Base-by-base conservation (phyloP, 768 basidiomycete genomes). In the Lactarius quietus region DNA sequence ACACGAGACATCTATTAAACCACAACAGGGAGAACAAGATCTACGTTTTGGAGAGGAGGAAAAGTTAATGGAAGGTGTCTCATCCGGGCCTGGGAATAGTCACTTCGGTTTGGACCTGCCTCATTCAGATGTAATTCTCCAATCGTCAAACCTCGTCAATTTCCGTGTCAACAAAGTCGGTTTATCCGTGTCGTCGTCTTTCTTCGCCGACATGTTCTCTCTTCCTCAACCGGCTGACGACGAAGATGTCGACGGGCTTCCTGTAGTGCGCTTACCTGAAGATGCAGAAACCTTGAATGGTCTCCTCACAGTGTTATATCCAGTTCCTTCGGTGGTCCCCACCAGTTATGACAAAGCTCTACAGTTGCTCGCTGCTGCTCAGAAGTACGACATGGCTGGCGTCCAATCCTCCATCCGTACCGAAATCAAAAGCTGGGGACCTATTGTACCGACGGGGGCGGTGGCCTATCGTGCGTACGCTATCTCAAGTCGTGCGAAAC, bases 101-200 rank as follows among this genome's bases (percentile, higher is more conserved):
- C 9, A 45, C 29, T 20, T 53, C 15, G 36, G 52, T n/a, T n/a
- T n/a, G n/a, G n/a, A n/a, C 23, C 20, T 36, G 17, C 48, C 31
- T 33, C 33, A 61, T 3, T 23, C 28, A 9, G 58, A 59, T 64
- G 59, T 74, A 52, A 68, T 74, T 36, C 68, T 77, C 28, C 73
- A 69, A 33, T 70, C 74, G 17, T 64, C 67, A 43, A 74, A 77
- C 62, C 38, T 52, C 39, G 67, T 72, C 61, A 64, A 72, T 57
- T 76, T 75, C 66, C 70, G 62, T 33, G 72, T 73, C 31, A 73
- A 72, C 64, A 70, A 72, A 23, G 38, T 43, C 28, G 74, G 75
- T 31, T 73, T 78, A 38, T 43, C 69, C 26, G 67, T 69, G 31
- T 72, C 74, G 6, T 76, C 76, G 14, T 68, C 74, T 14, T 60